phyloP scores from a whole-genome alignment of 2,329 filamentous ascomycete genomes.

The Talaromyces islandicus region DNA sequence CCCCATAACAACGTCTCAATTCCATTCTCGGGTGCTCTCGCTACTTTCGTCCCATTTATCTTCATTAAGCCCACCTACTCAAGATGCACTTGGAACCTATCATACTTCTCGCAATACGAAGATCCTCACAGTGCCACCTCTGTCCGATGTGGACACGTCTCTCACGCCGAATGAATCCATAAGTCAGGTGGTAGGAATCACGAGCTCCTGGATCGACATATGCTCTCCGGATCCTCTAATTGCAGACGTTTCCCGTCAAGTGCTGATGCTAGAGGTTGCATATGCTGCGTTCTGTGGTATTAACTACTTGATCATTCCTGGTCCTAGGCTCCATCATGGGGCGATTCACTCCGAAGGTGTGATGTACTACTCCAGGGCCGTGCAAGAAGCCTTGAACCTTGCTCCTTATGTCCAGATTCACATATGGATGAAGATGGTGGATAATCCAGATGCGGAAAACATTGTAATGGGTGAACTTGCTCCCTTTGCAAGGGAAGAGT shows the following conservation, averaged over 20 bases:
- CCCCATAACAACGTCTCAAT: constrained; percentile 55
- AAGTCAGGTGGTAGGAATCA: constrained; percentile 68
- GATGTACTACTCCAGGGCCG: constrained; percentile 73
- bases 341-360: constrained; percentile 45
- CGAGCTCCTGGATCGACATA: constrained; percentile 91
- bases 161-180: constrained; percentile 77
- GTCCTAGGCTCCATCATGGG: constrained; percentile 62
- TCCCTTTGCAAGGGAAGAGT: constrained; percentile 37
- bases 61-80: constrained; percentile 30
- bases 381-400: constrained; percentile 71
- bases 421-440: constrained; percentile 77
- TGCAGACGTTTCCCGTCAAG: constrained; percentile 79
- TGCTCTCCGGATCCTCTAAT: constrained; percentile 76
- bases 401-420: constrained; percentile 74
- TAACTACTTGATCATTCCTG: constrained; percentile 73
- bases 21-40: constrained; percentile 53
- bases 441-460: constrained; percentile 55
- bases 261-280: constrained; percentile 82
- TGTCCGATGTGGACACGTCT: constrained; percentile 46
- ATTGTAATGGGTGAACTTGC: constrained; percentile 40
- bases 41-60: constrained; percentile 48
- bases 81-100: constrained; percentile 32
- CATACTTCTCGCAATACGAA: constrained; percentile 35
- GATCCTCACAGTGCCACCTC: constrained; percentile 33
- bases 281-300: constrained; percentile 95